Percentiles rank a stretch among this genome's conserved stretches.
These are phyloP conservation scores for Fomitiporia mediterranea DNA, from an alignment of 1,284 basidiomycete species.

Conservation along the genomic window DNA sequence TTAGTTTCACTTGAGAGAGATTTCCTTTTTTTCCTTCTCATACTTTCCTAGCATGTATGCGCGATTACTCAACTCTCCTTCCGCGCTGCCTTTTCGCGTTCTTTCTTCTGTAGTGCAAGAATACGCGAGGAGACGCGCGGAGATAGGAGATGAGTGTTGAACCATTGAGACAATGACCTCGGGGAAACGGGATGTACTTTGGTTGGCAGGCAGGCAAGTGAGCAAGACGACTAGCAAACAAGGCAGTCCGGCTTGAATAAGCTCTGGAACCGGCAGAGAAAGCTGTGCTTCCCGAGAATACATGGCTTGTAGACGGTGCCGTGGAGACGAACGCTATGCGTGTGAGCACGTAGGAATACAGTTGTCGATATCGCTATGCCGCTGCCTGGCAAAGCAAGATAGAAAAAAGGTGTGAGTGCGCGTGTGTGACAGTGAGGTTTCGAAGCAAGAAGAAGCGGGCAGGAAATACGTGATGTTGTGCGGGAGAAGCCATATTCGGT, in stretches of 20 bases:
- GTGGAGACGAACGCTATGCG: too few species aligned
- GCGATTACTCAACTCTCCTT: background rate
- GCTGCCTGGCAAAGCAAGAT: background rate
- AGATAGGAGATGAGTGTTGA: background rate
- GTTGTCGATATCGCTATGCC: too few species aligned
- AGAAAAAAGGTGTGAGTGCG: too few species aligned
- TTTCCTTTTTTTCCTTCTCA: background rate
- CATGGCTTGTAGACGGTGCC: conserved; percentile 3
- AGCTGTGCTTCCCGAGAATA: background rate
- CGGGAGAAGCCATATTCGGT: conserved; percentile 8
- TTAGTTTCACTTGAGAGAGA: too few species aligned
- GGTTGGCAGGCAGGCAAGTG: conserved; percentile 3
- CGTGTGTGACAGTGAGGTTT: background rate
- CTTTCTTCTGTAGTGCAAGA: background rate
- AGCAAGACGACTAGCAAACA: background rate
- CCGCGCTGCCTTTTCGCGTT: background rate
- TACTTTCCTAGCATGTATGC: background rate
- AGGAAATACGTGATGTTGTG: background rate
- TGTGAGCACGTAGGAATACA: too few species aligned
- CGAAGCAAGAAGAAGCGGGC: background rate
- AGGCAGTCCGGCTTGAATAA: background rate
- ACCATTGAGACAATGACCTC: background rate
- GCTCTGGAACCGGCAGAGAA: conserved; percentile 3
- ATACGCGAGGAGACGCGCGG: background rate
- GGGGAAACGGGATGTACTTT: background rate